Conservation (phyloP, 257 asterid species). For the Nicotiana paniculata region DNA sequence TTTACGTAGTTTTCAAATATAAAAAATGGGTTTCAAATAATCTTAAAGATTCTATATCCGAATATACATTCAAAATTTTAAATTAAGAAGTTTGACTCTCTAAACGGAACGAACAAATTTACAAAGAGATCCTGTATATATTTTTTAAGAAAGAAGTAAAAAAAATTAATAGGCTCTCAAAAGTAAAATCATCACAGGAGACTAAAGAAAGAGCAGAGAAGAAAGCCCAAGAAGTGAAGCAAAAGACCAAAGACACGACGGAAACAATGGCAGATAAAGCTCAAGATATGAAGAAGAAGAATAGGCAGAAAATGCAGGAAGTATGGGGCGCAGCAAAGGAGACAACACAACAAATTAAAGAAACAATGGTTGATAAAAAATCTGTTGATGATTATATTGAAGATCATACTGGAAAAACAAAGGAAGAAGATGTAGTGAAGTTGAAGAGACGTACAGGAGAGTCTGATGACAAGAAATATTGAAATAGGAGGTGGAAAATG, state of each 20-base stretch:
- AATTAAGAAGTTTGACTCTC: too few species aligned
- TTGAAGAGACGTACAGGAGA: slow-evolving; percentile 13
- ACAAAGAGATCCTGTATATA: too few species aligned
- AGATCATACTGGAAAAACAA: slow-evolving; percentile 39
- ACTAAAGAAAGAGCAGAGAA: slow-evolving; percentile 24
- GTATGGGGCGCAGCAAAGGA: slow-evolving; percentile 26
- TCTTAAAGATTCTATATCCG: too few species aligned
- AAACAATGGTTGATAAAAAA: slow-evolving; percentile 38
- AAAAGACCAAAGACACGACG: slow-evolving; percentile 27
- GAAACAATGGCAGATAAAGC: slow-evolving; percentile 22
- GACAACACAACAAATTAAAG: slow-evolving; percentile 41
- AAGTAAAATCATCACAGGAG: slow-evolving; percentile 1
- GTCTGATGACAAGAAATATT: slow-evolving; percentile 6
- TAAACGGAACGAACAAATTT: too few species aligned
- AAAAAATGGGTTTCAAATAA: too few species aligned
- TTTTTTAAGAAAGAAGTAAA: too few species aligned
- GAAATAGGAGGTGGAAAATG: not conserved
- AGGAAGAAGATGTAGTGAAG: slow-evolving; percentile 30
- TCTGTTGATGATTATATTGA: slow-evolving; percentile 31
- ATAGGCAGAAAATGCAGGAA: slow-evolving; percentile 27
- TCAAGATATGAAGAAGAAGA: slow-evolving; percentile 24
- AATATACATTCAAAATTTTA: too few species aligned
- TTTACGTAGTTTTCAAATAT: too few species aligned
- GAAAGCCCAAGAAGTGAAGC: slow-evolving; percentile 23
- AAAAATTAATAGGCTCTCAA: too few species aligned